Evolutionary conservation across 2,329 filamentous ascomycete species (phyloP), one percentile per base, ranked within the genome.

Genomic region (Rhynchosporium agropyri): DNA sequence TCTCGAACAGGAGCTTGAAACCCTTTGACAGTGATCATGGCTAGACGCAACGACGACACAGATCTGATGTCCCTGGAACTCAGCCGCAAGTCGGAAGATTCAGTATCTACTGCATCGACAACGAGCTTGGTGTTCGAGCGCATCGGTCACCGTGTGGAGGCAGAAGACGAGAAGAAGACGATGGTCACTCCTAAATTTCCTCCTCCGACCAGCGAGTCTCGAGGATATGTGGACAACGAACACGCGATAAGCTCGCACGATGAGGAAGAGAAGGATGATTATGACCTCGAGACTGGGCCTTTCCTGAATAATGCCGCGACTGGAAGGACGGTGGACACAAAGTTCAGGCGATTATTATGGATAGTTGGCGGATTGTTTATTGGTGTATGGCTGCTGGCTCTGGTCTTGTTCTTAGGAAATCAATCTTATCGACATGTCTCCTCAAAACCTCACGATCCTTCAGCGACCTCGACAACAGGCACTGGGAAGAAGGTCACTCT

Each of bases 41-140:
- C 71, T 63, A 65, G 69, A 65, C 70, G 68, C 26, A 53, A 63
- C 42, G 69, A 72, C 65, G 72, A 74, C 67, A 69, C 65, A 28
- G 66, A 70, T 43, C 68, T 74, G 38, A 66, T 73, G 13, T 62
- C 70, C 9, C 49, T 63, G 26, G 65, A 67, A 33, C 63, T 68
- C 49, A 38, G 31, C 13, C 65, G 73, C 56, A 53, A 63, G 61
- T 75, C 73, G 2, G 65, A 70, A 53, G 73, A 74, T 31, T 91
- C 90, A 3, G 76, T 84, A 51, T 91, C 89, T n/a, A 89, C 89
- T 46, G 87, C 87, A n/a, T 95, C 91, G 40, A 94, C 91, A 10
- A 92, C 89, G 3, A 94, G 91, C 70, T 81, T 95, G 13, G 85
- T 95, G 60, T 90, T 95, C 73, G 90, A 95, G 68, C 86, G 89